These are phyloP conservation scores for Aquanectria penicillioides DNA, from an alignment of 2,329 filamentous ascomycete genomes.

Conservation along the genomic window DNA sequence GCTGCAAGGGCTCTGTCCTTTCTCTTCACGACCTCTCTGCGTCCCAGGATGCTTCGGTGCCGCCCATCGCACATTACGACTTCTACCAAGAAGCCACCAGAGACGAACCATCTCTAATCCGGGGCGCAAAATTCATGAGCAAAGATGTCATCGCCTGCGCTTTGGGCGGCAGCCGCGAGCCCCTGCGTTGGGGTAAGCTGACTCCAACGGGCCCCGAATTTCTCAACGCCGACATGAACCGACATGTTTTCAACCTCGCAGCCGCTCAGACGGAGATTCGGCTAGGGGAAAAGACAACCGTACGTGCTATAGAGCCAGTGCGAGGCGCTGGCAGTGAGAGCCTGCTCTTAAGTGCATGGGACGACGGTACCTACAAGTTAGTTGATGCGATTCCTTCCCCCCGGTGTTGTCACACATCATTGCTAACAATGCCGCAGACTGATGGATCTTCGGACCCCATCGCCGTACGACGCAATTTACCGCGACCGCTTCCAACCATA, in stretches of 20 bases:
- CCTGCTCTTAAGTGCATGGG: slow-evolving; percentile 62
- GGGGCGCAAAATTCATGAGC: slow-evolving; percentile 57
- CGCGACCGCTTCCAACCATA: slow-evolving; percentile 63
- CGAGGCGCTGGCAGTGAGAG: slow-evolving; percentile 48
- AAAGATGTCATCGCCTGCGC: slow-evolving; percentile 57
- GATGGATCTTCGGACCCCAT: slow-evolving; percentile 61
- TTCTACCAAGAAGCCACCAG: slow-evolving; percentile 30
- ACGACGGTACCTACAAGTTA: slow-evolving; percentile 59
- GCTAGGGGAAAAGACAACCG: slow-evolving; percentile 49
- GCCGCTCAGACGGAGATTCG: slow-evolving; percentile 35
- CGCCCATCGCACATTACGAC: slow-evolving; percentile 40
- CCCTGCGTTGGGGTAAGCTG: slow-evolving; percentile 57
- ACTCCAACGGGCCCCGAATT: slow-evolving; percentile 57
- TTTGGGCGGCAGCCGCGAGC: slow-evolving; percentile 52
- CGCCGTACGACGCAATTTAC: slow-evolving; percentile 58
- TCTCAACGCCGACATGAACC: slow-evolving; percentile 47
- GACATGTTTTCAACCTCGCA: slow-evolving; percentile 27
- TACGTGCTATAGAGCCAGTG: slow-evolving; percentile 59
- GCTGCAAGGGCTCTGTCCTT: slow-evolving; percentile 44
- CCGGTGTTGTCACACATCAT: not conserved
- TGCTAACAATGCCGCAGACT: slow-evolving; percentile 46
- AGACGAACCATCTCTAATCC: slow-evolving; percentile 41
- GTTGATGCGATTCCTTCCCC: slow-evolving; percentile 6
- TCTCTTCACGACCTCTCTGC: slow-evolving; percentile 42
- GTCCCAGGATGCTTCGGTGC: slow-evolving; percentile 18